phyloP scores from a whole-genome alignment of 306 rosid species.

The Alnus glutinosa region DNA sequence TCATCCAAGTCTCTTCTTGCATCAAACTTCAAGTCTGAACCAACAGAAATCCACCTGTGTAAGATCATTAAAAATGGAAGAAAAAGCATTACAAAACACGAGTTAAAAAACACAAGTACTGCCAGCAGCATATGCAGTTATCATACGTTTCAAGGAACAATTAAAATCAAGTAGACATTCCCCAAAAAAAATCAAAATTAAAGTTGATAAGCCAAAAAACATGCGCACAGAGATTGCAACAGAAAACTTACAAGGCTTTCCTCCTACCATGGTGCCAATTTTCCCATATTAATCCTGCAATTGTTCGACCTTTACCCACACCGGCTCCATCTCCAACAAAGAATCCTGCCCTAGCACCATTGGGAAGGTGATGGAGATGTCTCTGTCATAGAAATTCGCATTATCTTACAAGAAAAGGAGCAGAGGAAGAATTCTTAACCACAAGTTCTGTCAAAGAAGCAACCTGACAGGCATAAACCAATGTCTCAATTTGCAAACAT shows the following conservation, averaged over 20 bases:
- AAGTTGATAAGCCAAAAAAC: not conserved
- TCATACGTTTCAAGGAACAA: not conserved
- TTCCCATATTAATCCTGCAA: constrained; percentile 97
- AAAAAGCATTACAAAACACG: constrained; percentile 38
- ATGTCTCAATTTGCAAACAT: constrained; percentile 95
- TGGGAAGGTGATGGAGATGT: constrained; percentile 81
- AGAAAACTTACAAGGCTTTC: constrained; percentile 79
- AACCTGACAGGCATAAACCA: constrained; percentile 99
- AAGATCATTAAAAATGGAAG: constrained; percentile 38
- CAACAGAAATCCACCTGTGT: constrained; percentile 99
- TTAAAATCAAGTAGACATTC: constrained; percentile 10
- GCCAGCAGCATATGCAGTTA: not conserved
- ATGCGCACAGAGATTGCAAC: constrained; percentile 24
- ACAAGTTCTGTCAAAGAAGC: constrained; percentile 41
- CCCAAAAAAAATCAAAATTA: constrained; percentile 6
- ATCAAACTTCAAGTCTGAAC: constrained; percentile 99
- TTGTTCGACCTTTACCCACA: constrained; percentile 98
- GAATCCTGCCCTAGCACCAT: constrained; percentile 81
- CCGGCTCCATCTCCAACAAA: constrained; percentile 99
- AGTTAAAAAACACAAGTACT: constrained; percentile 16
- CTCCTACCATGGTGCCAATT: constrained; percentile 86
- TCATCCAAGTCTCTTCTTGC: constrained; percentile 98
- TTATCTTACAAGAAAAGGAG: constrained; percentile 31
- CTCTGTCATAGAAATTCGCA: constrained; percentile 69
- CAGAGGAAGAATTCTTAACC: constrained; percentile 25